phyloP scores from a whole-genome alignment of 1,284 basidiomycete genomes.

The Ganoderma sinense region DNA sequence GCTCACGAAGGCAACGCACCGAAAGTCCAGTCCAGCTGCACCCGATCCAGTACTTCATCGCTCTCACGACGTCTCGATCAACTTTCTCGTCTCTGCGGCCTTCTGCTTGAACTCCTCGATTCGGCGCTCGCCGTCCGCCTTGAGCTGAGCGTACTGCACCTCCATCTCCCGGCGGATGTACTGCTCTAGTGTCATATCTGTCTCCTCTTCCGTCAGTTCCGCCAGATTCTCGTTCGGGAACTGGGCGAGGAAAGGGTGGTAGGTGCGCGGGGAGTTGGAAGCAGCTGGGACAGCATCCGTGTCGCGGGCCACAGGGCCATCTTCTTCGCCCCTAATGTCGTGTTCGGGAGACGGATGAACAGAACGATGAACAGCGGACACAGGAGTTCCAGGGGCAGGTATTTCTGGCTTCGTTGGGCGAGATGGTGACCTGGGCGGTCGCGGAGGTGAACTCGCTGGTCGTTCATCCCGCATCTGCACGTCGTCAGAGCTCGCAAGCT shows the following conservation, averaged over 20 bases:
- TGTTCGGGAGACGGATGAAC: conserved; percentile 19
- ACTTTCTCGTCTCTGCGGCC: conserved; percentile 62
- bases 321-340: background rate
- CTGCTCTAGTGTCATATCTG: conserved; percentile 77
- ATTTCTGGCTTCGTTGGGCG: background rate
- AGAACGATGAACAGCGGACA: conserved; percentile 26
- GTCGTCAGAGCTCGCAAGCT: conserved; percentile 8
- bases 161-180: conserved; percentile 78
- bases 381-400: conserved; percentile 15
- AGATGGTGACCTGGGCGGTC: background rate
- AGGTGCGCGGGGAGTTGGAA: conserved; percentile 11
- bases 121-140: conserved; percentile 66
- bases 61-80: conserved; percentile 47
- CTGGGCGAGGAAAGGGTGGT: conserved; percentile 35
- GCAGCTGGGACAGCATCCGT: background rate
- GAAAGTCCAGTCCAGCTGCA: conserved; percentile 25
- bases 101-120: conserved; percentile 63
- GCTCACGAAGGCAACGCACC: conserved; percentile 5
- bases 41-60: background rate
- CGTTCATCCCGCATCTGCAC: conserved; percentile 17
- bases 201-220: conserved; percentile 66
- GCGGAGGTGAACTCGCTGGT: conserved; percentile 9
- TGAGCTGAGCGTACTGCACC: conserved; percentile 66
- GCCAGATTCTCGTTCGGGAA: conserved; percentile 34
- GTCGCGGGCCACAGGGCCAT: background rate